Percentiles rank a stretch among this genome's conserved stretches.
Evolutionary conservation across 306 rosid genomes (phyloP).

Genomic region (Herpetospermum pedunculosum): DNA sequence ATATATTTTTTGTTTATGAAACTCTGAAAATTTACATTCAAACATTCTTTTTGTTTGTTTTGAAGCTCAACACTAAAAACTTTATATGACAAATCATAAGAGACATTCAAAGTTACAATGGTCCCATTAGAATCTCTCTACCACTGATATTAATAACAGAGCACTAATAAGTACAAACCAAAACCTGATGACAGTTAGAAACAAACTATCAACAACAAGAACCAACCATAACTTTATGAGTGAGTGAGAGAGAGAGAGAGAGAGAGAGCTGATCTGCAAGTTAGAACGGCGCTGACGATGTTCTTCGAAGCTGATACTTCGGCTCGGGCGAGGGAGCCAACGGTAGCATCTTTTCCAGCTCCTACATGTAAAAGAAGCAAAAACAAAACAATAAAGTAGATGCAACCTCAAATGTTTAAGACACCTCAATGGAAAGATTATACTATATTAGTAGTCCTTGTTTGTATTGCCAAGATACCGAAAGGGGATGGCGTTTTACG

Average conservation of each 20-base stretch:
- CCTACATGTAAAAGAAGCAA: conserved; percentile 36
- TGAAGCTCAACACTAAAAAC: conserved; percentile 5
- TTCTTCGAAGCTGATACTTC: conserved; percentile 86
- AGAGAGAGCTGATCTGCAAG: conserved; percentile 16
- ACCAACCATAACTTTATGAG: not conserved
- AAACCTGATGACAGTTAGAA: not conserved
- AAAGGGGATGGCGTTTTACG: not conserved
- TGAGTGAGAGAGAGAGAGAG: not conserved
- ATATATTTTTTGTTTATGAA: not conserved
- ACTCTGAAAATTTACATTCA: not conserved
- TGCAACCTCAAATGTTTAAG: not conserved
- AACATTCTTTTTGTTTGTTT: not conserved
- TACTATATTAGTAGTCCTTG: not conserved
- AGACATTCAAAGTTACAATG: not conserved
- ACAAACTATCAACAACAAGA: conserved; percentile 9
- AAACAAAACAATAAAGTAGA: not conserved
- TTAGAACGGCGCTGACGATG: conserved; percentile 66
- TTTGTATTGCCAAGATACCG: not conserved
- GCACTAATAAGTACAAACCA: conserved; percentile 6
- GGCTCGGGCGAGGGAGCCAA: conserved; percentile 67
- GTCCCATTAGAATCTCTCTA: conserved; percentile 6
- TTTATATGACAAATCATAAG: conserved; percentile 8
- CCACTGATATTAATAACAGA: conserved; percentile 8
- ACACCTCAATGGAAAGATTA: not conserved
- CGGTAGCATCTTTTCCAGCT: conserved; percentile 62